These are phyloP conservation scores for Paecilomyces sp. DNA, from an alignment of 2,329 filamentous ascomycete species.

Conservation along the genomic window DNA sequence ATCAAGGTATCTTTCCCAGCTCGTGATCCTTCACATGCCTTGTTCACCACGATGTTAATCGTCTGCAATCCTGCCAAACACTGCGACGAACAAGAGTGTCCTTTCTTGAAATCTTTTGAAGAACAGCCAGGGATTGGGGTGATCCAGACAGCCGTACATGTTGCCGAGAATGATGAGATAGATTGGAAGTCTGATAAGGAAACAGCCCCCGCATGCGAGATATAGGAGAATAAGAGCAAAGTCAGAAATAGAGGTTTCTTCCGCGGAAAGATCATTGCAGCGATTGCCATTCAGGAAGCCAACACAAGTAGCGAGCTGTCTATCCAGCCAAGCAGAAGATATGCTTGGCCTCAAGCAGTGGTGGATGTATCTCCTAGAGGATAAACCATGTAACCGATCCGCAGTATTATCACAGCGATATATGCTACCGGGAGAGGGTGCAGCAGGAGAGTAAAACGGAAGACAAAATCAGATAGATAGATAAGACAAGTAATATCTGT, in stretches of 20 bases:
- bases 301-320: not conserved
- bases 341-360: not conserved
- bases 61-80: not conserved
- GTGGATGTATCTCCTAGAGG: not conserved
- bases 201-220: not conserved
- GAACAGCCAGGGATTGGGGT: not conserved
- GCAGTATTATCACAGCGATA: not conserved
- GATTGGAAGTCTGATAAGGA: not conserved
- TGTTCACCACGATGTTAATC: not conserved
- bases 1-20: not conserved
- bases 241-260: not conserved
- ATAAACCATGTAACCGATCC: not conserved
- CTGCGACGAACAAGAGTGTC: not conserved
- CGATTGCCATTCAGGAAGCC: not conserved
- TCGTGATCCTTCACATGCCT: not conserved
- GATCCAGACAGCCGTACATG: not conserved
- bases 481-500: not conserved
- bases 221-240: not conserved
- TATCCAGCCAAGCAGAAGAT: not conserved
- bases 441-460: not conserved
- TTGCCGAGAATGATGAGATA: not conserved
- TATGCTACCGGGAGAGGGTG: not conserved
- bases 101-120: not conserved
- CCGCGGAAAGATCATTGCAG: not conserved
- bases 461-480: not conserved